Base-by-base conservation (phyloP, 2,329 filamentous ascomycete genomes). In the Penicillium sp. region DNA sequence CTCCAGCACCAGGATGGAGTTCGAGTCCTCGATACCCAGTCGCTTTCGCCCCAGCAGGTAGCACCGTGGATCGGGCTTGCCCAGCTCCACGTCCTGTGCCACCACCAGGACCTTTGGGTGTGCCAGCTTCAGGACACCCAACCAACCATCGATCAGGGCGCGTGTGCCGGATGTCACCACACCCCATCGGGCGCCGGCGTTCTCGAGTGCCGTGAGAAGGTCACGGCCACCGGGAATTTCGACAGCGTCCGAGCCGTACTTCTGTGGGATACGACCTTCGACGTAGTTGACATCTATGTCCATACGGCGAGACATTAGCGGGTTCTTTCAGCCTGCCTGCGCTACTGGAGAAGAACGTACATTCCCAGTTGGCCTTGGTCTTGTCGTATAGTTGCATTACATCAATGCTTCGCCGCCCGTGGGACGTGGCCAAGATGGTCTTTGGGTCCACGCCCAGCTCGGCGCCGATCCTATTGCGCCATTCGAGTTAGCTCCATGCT, bases 281-380 rank as follows among this genome's bases (percentile, higher is more conserved):
- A 90, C 80, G 41, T 83, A 71, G 62, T 78, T 80, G 54, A 95
- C 81, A 60, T 95, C 89, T 94, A 57, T 4, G 25, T 36, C 21
- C 16, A 33, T 7, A 20, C 6, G 11, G n/a, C 14, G 6, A n/a
- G 11, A 27, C 11, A 27, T 27, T 13, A 27, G 25, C 11, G 4
- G 10, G 11, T 7, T 13, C 10, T 27, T 9, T 27, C 25, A 7
- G 4, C 4, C 14, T n/a, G 14, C 14, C 11, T 9, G 25, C 11
- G 25, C 14, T n/a, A n/a, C n/a, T n/a, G n/a, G n/a, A n/a, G 11
- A 13, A 4, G 7, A 35, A 79, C 86, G 71, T 70, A 94, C 88
- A 95, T 50, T 95, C 88, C 88, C 86, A 91, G 56, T 84, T 96
- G 28, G 93, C 93, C 62, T 88, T 87, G 54, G 86, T 82, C 11